These are phyloP conservation scores for Colletotrichum camelliae DNA, from an alignment of 2,329 filamentous ascomycete genomes.

Conservation along the genomic window DNA sequence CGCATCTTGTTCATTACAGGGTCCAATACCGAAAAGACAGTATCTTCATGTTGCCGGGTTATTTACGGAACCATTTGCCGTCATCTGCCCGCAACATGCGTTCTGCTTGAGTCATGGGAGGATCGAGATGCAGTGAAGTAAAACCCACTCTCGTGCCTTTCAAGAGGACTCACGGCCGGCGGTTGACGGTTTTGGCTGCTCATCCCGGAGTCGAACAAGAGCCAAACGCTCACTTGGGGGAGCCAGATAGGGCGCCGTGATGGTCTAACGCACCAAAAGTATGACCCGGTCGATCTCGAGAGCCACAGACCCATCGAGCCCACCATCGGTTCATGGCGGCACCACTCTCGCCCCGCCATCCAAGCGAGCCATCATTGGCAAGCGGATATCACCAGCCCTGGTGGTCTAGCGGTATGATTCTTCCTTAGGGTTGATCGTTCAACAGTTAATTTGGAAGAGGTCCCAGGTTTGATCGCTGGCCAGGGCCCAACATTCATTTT, in stretches of 20 bases:
- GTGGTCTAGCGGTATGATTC: slow-evolving; percentile 23
- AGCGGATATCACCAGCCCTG: background rate
- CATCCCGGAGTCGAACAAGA: background rate
- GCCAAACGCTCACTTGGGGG: fast-evolving
- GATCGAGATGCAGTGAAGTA: background rate
- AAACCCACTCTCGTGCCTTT: background rate
- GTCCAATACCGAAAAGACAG: background rate
- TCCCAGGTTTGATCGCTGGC: slow-evolving; percentile 22
- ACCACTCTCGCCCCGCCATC: background rate
- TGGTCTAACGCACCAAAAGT: background rate
- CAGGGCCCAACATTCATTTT: background rate
- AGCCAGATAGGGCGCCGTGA: fast-evolving
- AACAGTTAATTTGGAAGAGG: slow-evolving; percentile 6
- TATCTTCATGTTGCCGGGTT: background rate
- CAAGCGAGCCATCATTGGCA: background rate
- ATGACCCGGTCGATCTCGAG: background rate
- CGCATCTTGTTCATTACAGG: background rate
- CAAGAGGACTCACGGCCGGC: background rate
- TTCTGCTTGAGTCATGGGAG: background rate
- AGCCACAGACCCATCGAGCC: background rate
- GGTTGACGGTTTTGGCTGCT: background rate
- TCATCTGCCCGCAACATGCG: background rate
- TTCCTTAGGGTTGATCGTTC: slow-evolving; percentile 10
- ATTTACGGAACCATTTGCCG: background rate
- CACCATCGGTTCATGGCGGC: background rate